phyloP scores from a whole-genome alignment of 2,329 filamentous ascomycete genomes.

The Paraconiothyrium sp. region DNA sequence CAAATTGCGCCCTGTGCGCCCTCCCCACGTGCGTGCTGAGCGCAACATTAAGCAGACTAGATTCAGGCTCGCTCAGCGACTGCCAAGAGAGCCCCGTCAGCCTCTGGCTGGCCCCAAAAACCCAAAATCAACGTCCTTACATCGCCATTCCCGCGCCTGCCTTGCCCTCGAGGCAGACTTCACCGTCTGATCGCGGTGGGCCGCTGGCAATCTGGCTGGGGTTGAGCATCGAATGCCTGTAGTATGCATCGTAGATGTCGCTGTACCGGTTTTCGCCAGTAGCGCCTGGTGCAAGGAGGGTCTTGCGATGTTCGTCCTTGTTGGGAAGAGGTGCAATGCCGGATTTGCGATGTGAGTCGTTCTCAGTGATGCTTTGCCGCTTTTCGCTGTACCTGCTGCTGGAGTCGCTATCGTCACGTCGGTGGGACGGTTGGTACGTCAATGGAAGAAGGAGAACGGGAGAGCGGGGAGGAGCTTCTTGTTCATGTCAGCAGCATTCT shows the following conservation, averaged over 20 bases:
- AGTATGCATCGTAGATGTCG: constrained; percentile 54
- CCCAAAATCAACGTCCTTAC: constrained; percentile 22
- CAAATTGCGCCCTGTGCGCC: constrained; percentile 6
- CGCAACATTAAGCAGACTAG: background rate
- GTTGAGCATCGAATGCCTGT: constrained; percentile 40
- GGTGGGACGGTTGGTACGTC: constrained; percentile 36
- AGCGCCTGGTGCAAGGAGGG: constrained; percentile 28
- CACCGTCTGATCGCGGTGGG: constrained; percentile 27
- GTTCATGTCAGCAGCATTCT: constrained; percentile 14
- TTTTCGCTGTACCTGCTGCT: constrained; percentile 48
- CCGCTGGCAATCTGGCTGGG: constrained; percentile 21
- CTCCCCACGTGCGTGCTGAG: background rate
- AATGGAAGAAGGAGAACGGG: constrained; percentile 27
- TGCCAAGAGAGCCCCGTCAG: background rate
- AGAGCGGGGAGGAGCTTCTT: constrained; percentile 29
- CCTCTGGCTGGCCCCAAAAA: background rate
- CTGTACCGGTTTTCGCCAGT: constrained; percentile 36
- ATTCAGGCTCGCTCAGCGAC: background rate
- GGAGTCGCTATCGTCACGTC: constrained; percentile 41
- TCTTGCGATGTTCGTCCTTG: constrained; percentile 28
- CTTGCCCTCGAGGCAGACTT: constrained; percentile 29
- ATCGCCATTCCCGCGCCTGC: constrained; percentile 34
- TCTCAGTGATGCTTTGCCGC: constrained; percentile 31
- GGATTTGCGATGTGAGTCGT: constrained; percentile 32
- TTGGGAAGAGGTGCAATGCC: constrained; percentile 16